These are phyloP conservation scores for Gossypium bickii DNA, from an alignment of 345 rosid species.

Conservation along the genomic window DNA sequence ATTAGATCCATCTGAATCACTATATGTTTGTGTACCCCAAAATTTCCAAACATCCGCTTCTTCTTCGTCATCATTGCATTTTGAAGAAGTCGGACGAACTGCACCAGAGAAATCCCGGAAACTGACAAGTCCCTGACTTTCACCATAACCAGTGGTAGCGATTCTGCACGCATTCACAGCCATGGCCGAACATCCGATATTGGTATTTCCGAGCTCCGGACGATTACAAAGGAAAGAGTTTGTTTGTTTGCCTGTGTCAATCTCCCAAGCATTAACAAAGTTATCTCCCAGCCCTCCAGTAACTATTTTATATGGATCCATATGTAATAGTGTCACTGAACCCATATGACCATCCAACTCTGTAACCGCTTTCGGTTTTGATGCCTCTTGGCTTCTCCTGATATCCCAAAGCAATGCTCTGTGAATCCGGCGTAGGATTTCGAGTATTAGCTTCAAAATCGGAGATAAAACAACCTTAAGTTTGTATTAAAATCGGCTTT, in stretches of 20 bases:
- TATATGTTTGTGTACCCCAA: slow-evolving; percentile 36
- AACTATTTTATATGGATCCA: slow-evolving; percentile 62
- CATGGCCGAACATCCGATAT: slow-evolving; percentile 43
- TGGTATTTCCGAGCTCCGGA: slow-evolving; percentile 12
- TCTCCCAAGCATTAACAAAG: slow-evolving; percentile 46
- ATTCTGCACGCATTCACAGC: slow-evolving; percentile 43
- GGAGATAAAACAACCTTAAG: not conserved
- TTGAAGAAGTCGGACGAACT: slow-evolving; percentile 21
- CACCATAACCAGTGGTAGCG: slow-evolving; percentile 27
- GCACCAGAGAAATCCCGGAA: slow-evolving; percentile 42
- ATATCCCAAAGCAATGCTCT: slow-evolving; percentile 68
- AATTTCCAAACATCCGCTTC: slow-evolving; percentile 35
- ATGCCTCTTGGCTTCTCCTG: slow-evolving; percentile 37
- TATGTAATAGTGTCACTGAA: slow-evolving; percentile 35
- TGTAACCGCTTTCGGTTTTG: slow-evolving; percentile 33
- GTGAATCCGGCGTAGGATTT: slow-evolving; percentile 11
- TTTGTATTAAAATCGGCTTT: not conserved
- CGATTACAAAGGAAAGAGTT: slow-evolving; percentile 39
- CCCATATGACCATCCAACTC: slow-evolving; percentile 56
- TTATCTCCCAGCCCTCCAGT: slow-evolving; percentile 44
- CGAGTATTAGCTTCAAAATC: not conserved
- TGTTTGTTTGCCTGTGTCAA: slow-evolving; percentile 35
- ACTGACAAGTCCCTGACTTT: slow-evolving; percentile 19
- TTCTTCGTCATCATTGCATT: not conserved
- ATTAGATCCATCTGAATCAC: slow-evolving; percentile 20